phyloP scores from a whole-genome alignment of 768 basidiomycete species.

The Rossbeevera mucosa region DNA sequence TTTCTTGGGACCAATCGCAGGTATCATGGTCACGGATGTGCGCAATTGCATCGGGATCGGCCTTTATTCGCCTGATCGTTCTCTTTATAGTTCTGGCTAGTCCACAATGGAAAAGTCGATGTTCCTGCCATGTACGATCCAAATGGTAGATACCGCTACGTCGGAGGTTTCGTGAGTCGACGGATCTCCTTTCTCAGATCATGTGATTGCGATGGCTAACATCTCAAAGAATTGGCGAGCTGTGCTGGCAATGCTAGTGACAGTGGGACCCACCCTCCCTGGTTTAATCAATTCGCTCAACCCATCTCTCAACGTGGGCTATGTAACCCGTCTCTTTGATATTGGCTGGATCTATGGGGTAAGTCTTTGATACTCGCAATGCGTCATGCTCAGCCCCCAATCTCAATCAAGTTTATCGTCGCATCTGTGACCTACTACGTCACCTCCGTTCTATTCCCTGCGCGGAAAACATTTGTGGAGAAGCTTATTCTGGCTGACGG shows the following conservation, averaged over 20 bases:
- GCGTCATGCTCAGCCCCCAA: not conserved
- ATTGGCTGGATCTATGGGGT: constrained; percentile 78
- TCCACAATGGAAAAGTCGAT: constrained; percentile 68
- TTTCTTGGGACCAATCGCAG: constrained; percentile 82
- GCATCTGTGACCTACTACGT: constrained; percentile 25
- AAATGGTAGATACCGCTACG: constrained; percentile 73
- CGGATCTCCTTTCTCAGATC: not conserved
- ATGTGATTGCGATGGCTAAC: not conserved
- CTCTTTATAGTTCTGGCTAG: constrained; percentile 62
- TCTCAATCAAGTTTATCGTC: constrained; percentile 18
- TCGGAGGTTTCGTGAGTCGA: constrained; percentile 61
- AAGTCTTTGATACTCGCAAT: constrained; percentile 21
- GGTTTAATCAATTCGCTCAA: constrained; percentile 77
- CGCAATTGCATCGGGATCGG: constrained; percentile 21
- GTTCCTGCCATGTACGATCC: constrained; percentile 84
- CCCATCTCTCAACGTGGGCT: constrained; percentile 55
- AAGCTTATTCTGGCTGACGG: constrained; percentile 24
- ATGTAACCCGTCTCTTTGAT: constrained; percentile 54
- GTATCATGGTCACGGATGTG: constrained; percentile 61
- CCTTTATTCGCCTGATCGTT: not conserved
- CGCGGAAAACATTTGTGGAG: constrained; percentile 25
- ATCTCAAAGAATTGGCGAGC: constrained; percentile 74
- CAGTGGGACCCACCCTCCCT: constrained; percentile 70
- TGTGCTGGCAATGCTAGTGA: constrained; percentile 59
- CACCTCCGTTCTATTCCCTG: constrained; percentile 24